These are phyloP conservation scores for Spergularia marina DNA, from an alignment of 148 eudicot genomes.

Conservation along the genomic window DNA sequence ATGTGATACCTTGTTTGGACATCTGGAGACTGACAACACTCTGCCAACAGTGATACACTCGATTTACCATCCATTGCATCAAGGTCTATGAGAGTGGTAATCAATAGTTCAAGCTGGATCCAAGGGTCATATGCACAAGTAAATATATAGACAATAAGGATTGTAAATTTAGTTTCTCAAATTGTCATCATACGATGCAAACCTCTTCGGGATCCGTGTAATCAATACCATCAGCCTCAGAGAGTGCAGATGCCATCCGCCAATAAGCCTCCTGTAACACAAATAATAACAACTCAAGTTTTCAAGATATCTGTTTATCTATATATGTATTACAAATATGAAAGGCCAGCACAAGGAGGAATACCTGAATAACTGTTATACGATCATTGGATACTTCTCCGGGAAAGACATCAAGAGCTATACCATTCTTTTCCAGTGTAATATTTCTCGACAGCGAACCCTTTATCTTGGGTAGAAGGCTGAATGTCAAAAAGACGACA, in stretches of 20 bases:
- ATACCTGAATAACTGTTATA: conserved; percentile 74
- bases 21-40: conserved; percentile 91
- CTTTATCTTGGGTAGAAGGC: conserved; percentile 43
- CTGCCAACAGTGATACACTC: conserved; percentile 81
- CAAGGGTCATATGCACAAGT: conserved; percentile 19
- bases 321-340: background rate
- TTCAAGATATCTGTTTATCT: too few relatives aligned
- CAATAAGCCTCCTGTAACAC: conserved; percentile 75
- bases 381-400: conserved; percentile 80
- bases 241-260: conserved; percentile 90
- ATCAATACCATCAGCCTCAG: conserved; percentile 94
- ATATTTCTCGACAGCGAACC: conserved; percentile 41
- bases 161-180: background rate
- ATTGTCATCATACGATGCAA: conserved; percentile 4
- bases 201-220: conserved; percentile 98
- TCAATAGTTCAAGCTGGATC: conserved; percentile 85
- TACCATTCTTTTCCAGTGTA: conserved; percentile 89
- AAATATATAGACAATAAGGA: background rate
- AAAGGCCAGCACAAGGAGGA: background rate
- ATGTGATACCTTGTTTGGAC: conserved; percentile 65
- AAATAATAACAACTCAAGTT: too few relatives aligned
- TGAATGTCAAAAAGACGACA: conserved; percentile 21
- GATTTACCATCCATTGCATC: conserved; percentile 99
- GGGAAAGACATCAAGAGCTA: conserved; percentile 59
- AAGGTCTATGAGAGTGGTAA: conserved; percentile 89